phyloP scores from a whole-genome alignment of 805 yeast genomes.

The Saccharomycopsis vini region DNA sequence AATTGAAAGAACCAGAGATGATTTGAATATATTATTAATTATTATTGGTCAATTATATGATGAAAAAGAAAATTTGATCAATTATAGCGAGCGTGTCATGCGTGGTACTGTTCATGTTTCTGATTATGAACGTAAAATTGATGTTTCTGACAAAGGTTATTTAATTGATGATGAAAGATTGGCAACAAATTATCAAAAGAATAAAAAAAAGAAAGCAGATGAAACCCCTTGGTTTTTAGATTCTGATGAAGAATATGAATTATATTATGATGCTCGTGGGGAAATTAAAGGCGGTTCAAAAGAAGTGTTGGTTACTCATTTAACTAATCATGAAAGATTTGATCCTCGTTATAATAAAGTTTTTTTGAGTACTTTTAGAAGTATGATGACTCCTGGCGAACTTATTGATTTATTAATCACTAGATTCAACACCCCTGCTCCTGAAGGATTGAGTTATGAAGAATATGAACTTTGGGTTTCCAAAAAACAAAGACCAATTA shows the following conservation, averaged over 20 bases:
- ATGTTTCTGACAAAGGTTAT: constrained; percentile 21
- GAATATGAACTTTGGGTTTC: constrained; percentile 73
- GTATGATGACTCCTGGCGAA: constrained; percentile 61
- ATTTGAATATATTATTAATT: constrained; percentile 28
- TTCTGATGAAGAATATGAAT: constrained; percentile 52
- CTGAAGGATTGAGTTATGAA: constrained; percentile 78
- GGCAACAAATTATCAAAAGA: constrained; percentile 19
- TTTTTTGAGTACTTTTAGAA: constrained; percentile 64
- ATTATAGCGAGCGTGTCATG: constrained; percentile 71
- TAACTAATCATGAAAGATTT: constrained; percentile 62
- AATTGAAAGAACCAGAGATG: constrained; percentile 28
- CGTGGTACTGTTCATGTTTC: constrained; percentile 54
- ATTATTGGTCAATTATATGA: constrained; percentile 53
- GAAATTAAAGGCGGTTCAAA: constrained; percentile 76
- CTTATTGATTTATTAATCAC: constrained; percentile 50
- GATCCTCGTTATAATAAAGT: constrained; percentile 60
- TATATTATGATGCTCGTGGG: constrained; percentile 59
- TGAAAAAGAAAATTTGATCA: constrained; percentile 60
- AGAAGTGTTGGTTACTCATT: constrained; percentile 67
- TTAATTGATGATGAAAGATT: constrained; percentile 15
- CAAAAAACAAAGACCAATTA: constrained; percentile 58
- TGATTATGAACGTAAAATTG: constrained; percentile 29
- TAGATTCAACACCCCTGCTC: constrained; percentile 67
- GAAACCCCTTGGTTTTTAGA: constrained; percentile 67
- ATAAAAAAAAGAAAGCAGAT: constrained; percentile 1